These are phyloP conservation scores for Tricholoma saponaceum DNA, from an alignment of 768 basidiomycete species.

Conservation along the genomic window DNA sequence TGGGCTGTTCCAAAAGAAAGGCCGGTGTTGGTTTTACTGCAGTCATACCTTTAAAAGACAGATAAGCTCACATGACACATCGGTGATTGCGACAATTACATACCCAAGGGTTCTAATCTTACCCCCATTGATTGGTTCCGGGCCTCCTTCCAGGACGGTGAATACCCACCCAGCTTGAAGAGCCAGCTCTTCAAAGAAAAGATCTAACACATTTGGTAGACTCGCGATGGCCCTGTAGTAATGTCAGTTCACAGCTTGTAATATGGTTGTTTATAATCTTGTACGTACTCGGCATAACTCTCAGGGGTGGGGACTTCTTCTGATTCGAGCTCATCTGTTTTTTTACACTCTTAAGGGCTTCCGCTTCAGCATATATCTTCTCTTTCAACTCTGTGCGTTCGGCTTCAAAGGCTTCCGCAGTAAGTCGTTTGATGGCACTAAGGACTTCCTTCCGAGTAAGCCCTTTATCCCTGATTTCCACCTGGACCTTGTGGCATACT, in stretches of 20 bases:
- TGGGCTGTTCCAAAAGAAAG: slow-evolving; percentile 1
- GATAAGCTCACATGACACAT: neutral
- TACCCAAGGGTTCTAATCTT: neutral
- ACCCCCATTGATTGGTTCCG: neutral
- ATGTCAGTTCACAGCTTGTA: neutral
- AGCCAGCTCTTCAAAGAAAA: neutral
- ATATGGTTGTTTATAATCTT: neutral
- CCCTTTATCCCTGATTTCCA: neutral
- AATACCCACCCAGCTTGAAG: neutral
- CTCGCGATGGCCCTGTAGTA: neutral
- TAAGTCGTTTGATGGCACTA: neutral
- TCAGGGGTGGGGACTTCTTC: neutral
- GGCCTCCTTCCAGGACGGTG: neutral
- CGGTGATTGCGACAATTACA: neutral
- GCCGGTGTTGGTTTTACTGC: neutral
- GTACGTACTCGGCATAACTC: neutral
- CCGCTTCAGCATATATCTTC: neutral
- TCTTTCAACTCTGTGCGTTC: neutral
- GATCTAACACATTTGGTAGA: neutral
- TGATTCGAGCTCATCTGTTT: neutral
- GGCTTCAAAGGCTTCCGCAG: neutral
- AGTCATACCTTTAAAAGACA: neutral
- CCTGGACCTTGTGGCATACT: neutral
- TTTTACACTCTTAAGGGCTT: neutral
- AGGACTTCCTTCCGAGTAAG: neutral